These are phyloP conservation scores for Grosmannia serpens DNA, from an alignment of 2,329 filamentous ascomycete species.

Conservation along the genomic window DNA sequence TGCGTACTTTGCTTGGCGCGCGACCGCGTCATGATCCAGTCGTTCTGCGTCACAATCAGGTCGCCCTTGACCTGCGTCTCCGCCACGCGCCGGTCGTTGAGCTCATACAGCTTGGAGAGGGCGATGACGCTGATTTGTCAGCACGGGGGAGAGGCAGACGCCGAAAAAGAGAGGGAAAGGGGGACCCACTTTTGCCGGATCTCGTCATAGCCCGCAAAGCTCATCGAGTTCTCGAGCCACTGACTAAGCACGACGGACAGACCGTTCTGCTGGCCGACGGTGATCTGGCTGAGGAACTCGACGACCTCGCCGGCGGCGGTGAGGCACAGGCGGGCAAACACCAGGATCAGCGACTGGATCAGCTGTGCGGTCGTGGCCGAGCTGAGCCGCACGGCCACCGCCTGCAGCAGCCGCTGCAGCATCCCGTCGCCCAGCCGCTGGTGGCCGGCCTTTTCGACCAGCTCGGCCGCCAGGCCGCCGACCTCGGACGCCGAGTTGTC, in stretches of 20 bases:
- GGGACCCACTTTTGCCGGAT: slow-evolving; percentile 77
- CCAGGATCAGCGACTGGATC: slow-evolving; percentile 89
- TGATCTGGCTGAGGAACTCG: slow-evolving; percentile 76
- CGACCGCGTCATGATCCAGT: slow-evolving; percentile 88
- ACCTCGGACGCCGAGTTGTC: slow-evolving; percentile 95
- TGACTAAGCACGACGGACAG: slow-evolving; percentile 82
- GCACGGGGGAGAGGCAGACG: too few relatives aligned
- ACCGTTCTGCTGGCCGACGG: slow-evolving; percentile 70
- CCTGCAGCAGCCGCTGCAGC: slow-evolving; percentile 66
- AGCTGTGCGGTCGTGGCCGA: slow-evolving; percentile 77
- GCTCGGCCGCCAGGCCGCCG: slow-evolving; percentile 81
- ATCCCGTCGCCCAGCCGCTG: slow-evolving; percentile 85
- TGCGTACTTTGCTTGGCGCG: slow-evolving; percentile 67
- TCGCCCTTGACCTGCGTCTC: slow-evolving; percentile 86
- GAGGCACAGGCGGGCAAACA: slow-evolving; percentile 84
- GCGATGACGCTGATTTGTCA: slow-evolving; percentile 62
- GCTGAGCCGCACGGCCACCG: slow-evolving; percentile 74
- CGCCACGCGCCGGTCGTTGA: slow-evolving; percentile 69
- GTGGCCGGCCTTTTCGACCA: slow-evolving; percentile 90
- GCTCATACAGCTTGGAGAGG: slow-evolving; percentile 77
- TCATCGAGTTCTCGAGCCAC: slow-evolving; percentile 95
- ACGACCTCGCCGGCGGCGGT: slow-evolving; percentile 81
- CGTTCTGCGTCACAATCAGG: slow-evolving; percentile 66
- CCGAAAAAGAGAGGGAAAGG: slow-evolving; percentile 14
- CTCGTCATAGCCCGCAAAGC: slow-evolving; percentile 96